Conservation (phyloP, 2,329 filamentous ascomycete genomes). For the Trichoderma sp. region DNA sequence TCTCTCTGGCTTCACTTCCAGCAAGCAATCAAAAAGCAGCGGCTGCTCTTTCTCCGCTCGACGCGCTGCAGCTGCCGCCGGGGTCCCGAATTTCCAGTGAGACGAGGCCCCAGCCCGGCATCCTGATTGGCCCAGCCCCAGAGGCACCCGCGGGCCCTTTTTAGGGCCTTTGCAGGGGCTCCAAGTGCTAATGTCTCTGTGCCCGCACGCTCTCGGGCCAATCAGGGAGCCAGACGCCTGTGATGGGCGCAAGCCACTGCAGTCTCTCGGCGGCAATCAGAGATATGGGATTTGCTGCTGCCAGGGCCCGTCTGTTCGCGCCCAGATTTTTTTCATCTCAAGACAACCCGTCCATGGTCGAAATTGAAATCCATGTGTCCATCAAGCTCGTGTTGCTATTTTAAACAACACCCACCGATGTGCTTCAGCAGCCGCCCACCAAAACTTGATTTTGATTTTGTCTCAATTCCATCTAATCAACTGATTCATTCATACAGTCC, state of each 20-base stretch:
- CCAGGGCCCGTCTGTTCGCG: background rate
- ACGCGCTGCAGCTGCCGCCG: background rate
- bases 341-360: background rate
- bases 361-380: background rate
- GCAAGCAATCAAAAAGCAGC: background rate
- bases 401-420: background rate
- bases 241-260: slow-evolving; percentile 2
- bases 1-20: background rate
- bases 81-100: background rate
- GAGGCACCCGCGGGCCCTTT: background rate
- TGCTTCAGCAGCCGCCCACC: slow-evolving; percentile 8
- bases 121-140: background rate
- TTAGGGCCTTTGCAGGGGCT: background rate
- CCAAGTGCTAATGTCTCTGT: background rate
- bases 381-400: background rate
- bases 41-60: background rate
- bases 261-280: slow-evolving; percentile 42
- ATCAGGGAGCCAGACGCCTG: background rate
- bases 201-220: background rate
- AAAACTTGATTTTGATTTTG: background rate
- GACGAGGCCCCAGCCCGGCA: background rate
- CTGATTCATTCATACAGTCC: background rate
- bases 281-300: slow-evolving; percentile 30
- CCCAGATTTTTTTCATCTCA: background rate
- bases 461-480: background rate